These are phyloP conservation scores for Litsea cubeba DNA, from an alignment of 164 flowering plant species.

Conservation along the genomic window DNA sequence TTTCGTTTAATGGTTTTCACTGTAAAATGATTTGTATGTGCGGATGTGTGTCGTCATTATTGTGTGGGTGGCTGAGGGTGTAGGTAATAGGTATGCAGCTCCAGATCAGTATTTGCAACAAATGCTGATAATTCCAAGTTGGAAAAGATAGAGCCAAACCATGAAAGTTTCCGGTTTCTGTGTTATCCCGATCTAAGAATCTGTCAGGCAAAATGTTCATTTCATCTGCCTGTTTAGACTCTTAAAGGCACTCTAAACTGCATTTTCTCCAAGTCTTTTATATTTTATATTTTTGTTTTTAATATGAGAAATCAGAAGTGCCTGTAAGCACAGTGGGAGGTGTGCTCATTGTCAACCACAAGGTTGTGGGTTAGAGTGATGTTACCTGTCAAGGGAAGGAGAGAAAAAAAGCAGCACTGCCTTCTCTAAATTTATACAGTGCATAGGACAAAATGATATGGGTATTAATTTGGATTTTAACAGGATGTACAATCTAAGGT, in stretches of 20 bases:
- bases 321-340: not conserved
- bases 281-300: no score
- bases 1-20: no score
- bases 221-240: not conserved
- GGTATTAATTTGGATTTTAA: constrained; percentile 1
- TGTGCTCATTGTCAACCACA: not conserved
- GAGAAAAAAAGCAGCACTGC: not conserved
- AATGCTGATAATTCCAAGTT: not conserved
- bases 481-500: constrained; percentile 96
- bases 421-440: not conserved
- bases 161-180: not conserved
- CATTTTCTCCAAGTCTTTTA: not conserved
- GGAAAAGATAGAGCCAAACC: not conserved
- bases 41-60: no score
- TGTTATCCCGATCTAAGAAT: not conserved
- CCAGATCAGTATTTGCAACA: not conserved
- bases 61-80: no score
- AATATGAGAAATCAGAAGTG: not conserved
- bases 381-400: no score
- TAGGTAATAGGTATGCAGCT: no score
- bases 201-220: not conserved
- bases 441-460: not conserved
- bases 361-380: no score
- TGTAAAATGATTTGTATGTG: no score
- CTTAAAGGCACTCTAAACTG: not conserved